Conservation (phyloP, 2,329 filamentous ascomycete genomes). For the Colletotrichum karsti region DNA sequence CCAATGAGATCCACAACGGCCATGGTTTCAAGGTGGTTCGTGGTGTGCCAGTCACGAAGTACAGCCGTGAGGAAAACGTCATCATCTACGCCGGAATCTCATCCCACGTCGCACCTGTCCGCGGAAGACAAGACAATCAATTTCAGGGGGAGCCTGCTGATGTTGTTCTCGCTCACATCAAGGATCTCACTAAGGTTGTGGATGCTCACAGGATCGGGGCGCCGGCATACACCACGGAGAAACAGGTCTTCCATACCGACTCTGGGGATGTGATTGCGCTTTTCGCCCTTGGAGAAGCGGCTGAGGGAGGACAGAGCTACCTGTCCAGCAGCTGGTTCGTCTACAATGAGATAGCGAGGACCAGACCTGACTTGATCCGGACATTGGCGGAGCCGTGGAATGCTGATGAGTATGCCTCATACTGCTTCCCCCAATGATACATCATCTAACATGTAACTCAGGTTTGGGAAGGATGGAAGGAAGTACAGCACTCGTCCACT, state of each 20-base stretch:
- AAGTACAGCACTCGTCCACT: constrained; percentile 60
- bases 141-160: constrained; percentile 55
- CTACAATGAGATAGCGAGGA: constrained; percentile 69
- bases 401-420: constrained; percentile 48
- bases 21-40: constrained; percentile 70
- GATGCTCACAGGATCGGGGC: constrained; percentile 55
- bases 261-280: constrained; percentile 66
- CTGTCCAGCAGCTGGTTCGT: constrained; percentile 66
- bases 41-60: constrained; percentile 60
- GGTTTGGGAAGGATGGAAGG: constrained; percentile 58
- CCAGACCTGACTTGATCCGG: constrained; percentile 66
- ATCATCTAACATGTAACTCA: constrained; percentile 32
- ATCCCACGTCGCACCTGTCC: constrained; percentile 62
- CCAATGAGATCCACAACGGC: constrained; percentile 63
- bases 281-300: constrained; percentile 61
- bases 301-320: constrained; percentile 64
- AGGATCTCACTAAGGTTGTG: constrained; percentile 58
- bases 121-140: constrained; percentile 61
- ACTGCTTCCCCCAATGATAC: too few relatives aligned
- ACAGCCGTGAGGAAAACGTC: constrained; percentile 64
- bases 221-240: constrained; percentile 67
- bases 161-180: constrained; percentile 68
- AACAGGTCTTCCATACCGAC: constrained; percentile 72
- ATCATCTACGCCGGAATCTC: constrained; percentile 69
- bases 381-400: constrained; percentile 62